phyloP scores from a whole-genome alignment of 1,139 yeast genomes.

The Pichia sp. region DNA sequence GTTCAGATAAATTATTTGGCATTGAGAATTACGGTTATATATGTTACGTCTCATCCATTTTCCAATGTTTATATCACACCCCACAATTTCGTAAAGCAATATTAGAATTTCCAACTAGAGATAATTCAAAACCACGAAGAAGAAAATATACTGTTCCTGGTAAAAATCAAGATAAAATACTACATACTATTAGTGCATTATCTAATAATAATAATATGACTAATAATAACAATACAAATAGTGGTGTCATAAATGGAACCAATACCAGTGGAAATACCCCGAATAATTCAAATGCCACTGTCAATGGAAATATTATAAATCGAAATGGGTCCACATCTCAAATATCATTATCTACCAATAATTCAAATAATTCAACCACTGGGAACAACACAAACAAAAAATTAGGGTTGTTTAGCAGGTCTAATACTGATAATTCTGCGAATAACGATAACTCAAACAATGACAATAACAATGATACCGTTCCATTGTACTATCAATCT shows the following conservation, averaged over 20 bases:
- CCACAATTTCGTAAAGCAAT: constrained; percentile 60
- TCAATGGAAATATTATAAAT: neutral
- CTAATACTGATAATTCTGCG: constrained; percentile 1
- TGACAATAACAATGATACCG: neutral
- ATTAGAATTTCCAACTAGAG: constrained; percentile 38
- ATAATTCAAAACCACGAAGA: constrained; percentile 24
- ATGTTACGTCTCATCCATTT: constrained; percentile 87
- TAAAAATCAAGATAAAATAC: constrained; percentile 37
- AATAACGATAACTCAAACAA: neutral
- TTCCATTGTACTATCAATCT: neutral
- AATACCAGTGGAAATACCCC: neutral
- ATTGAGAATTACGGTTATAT: constrained; percentile 95
- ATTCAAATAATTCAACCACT: too few species aligned
- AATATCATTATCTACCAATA: neutral
- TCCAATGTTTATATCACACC: constrained; percentile 81
- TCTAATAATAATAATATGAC: neutral
- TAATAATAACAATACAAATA: neutral
- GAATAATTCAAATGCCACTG: too few species aligned
- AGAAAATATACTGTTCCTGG: constrained; percentile 34
- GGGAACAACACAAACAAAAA: constrained; percentile 1
- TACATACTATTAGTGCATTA: constrained; percentile 25
- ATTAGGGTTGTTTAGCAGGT: constrained; percentile 4
- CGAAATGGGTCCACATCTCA: neutral
- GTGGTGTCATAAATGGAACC: neutral
- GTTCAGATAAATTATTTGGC: constrained; percentile 73